These are phyloP conservation scores for Blastobotrys persicus DNA, from an alignment of 1,139 yeast genomes.

Conservation along the genomic window DNA sequence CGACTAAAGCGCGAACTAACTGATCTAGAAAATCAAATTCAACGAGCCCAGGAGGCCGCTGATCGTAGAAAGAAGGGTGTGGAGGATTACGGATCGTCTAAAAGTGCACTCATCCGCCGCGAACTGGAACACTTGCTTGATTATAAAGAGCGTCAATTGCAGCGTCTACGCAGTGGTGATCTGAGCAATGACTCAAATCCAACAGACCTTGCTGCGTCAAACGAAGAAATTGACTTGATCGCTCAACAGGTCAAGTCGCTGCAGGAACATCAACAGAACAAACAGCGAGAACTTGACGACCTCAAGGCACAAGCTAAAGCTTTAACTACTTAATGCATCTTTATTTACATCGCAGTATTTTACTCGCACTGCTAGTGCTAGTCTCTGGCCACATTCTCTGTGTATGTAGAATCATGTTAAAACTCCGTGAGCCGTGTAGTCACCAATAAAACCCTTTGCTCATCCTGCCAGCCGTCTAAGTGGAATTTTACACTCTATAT, in stretches of 20 bases:
- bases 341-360: neutral
- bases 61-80: conserved; percentile 43
- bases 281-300: conserved; percentile 50
- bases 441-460: no score
- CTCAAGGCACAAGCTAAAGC: conserved; percentile 46
- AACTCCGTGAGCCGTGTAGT: no score
- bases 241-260: conserved; percentile 62
- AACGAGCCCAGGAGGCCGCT: conserved; percentile 55
- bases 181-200: conserved; percentile 15
- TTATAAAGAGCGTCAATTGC: conserved; percentile 59
- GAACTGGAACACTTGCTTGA: conserved; percentile 81
- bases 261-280: conserved; percentile 53
- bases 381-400: no score
- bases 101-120: conserved; percentile 50
- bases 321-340: conserved; percentile 2
- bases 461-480: no score
- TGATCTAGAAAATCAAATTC: conserved; percentile 64
- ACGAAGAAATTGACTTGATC: conserved; percentile 60
- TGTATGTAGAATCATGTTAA: no score
- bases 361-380: no score
- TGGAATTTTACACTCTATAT: no score
- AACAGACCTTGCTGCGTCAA: conserved; percentile 35
- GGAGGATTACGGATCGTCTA: conserved; percentile 41
- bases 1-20: conserved; percentile 75
- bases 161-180: conserved; percentile 33